Evolutionary conservation across 305 asterid genomes (phyloP), one percentile per base, ranked within the genome.

Genomic region (Solanum chacoense): DNA sequence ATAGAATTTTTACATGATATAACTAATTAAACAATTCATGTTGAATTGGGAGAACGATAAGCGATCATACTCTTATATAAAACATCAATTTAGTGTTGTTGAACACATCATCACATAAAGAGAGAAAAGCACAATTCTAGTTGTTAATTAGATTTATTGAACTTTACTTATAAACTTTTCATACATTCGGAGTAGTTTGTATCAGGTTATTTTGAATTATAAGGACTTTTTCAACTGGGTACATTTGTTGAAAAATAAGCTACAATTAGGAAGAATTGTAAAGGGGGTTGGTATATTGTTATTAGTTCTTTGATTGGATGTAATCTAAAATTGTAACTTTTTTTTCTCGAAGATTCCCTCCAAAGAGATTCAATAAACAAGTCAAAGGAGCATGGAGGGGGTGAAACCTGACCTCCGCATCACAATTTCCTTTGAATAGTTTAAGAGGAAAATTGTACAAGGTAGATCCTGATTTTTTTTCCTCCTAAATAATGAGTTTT

Each of bases 311-410:
- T 50, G n/a, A 18, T 45, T 0, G 63, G 63, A 45, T 45, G 63
- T 45, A 45, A 45, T 2, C 8, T 45, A 45, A 45, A 45, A 45
- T 14, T 45, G 22, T 0, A 45, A 45, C 8, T 14, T 50, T 50
- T 45, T 50, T 50, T 50, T 6, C 65, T 4, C 2, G 0, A 59
- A 7, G 26, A 0, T 20, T 59, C 26, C 26, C 4, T 3, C n/a
- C 0, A 20, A 59, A 0, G 24, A 0, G 26, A 59, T 59, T 59
- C 0, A 50, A 55, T 59, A 59, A 0, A 59, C 0, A 20, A 20
- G 26, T 6, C 22, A 14, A 45, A 45, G 63, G 63, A 50, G 22
- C 63, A 50, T 50, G 22, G 63, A 14, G 0, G 22, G 4, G 65
- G 22, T 50, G n/a, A 50, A 50, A 18, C 0, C 22, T 0, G 3